These are phyloP conservation scores for Polysphondylium violaceum DNA, from an alignment of 78 protist species.

Conservation along the genomic window DNA sequence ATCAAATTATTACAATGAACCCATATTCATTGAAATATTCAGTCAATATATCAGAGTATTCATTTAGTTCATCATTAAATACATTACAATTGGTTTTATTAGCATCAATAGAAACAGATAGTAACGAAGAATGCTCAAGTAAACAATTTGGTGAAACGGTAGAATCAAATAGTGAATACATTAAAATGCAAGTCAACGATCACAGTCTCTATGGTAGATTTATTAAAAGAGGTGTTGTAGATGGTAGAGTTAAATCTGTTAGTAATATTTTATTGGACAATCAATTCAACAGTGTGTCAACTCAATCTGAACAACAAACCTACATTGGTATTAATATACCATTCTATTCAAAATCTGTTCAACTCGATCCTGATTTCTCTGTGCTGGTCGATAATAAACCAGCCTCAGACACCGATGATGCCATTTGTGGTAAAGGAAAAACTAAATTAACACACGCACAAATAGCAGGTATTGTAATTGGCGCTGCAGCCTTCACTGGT, in stretches of 20 bases:
- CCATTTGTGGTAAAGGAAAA: too few relatives aligned
- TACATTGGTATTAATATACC: constrained; percentile 26
- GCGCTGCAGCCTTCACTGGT: too few relatives aligned
- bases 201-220: constrained; percentile 17
- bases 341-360: background rate
- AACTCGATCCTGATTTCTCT: constrained; percentile 37
- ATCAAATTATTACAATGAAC: constrained; percentile 1
- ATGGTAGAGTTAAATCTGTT: background rate
- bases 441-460: too few relatives aligned
- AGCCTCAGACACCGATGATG: background rate
- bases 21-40: constrained; percentile 54
- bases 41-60: background rate
- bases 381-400: background rate
- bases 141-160: background rate
- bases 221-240: constrained; percentile 19
- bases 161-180: background rate
- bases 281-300: background rate
- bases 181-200: constrained; percentile 14
- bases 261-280: background rate
- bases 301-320: background rate
- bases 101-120: background rate
- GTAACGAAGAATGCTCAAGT: background rate
- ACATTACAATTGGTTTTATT: constrained; percentile 27
- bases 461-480: too few relatives aligned
- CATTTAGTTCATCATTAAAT: background rate